Base-by-base conservation (phyloP, 257 asterid genomes). In the Przewalskia tangutica region DNA sequence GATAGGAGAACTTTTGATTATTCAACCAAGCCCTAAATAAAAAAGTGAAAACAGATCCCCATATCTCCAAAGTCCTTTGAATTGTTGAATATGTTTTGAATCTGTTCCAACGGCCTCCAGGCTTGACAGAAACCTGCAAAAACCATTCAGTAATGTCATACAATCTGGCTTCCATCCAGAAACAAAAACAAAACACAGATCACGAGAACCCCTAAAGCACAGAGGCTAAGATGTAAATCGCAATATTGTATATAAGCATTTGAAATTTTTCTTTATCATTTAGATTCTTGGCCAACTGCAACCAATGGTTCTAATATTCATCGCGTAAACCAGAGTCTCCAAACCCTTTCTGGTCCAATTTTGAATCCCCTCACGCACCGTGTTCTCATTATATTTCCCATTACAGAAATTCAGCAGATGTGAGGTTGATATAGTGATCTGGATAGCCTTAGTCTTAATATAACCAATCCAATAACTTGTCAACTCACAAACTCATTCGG, bases 51-150 rank as follows among this genome's bases (percentile, higher is more conserved):
- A 96, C 97, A 88, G 89, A 92, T 79, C 97, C 98, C 99, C 99
- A 96, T 84, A 96, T 96, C 84, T 96, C 99, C 87, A 96, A 83
- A 65, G 97, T 92, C 87, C 99, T 93, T 84, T 96, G 98, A 81
- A 96, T 89, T 34, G 99, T 95, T 17, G 99, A 95, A 86, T 95
- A 95, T 5, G 97, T 96, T 85, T 94, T 96, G 77, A 94, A 96
- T 86, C 97, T 86, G 87, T 88, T 91, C 99, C 99, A 96, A 44
- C 98, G 97, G 55, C 99, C 99, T 80, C 99, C 99, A 82, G 98
- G 98, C 40, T 94, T 86, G 85, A 94, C 98, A 63, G 99, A 94
- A 62, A 94, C 99, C 99, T 96, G 86, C 84, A 83, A 76, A 48
- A 80, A 62, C 42, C 76, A 77, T 82, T 23, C 79, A 48, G 60